A percentile compares a stretch with the other conserved stretches of the same genome.
phyloP scores from a whole-genome alignment of 345 rosid genomes.

The Corchorus olitorius region DNA sequence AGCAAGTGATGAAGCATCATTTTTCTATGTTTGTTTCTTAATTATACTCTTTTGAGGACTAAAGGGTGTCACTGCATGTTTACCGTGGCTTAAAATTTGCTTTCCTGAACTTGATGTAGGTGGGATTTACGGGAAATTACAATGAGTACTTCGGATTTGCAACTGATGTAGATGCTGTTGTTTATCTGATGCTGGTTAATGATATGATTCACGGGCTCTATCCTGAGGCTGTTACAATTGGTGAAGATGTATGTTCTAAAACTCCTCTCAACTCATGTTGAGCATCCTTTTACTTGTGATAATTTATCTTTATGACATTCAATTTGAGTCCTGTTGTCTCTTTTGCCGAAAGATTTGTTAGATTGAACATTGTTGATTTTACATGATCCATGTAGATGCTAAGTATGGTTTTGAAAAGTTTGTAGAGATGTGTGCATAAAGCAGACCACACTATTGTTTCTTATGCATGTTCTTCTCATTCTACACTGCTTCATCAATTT shows the following conservation, averaged over 20 bases:
- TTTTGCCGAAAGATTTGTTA: background rate
- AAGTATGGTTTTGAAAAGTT: background rate
- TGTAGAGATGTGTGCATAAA: background rate
- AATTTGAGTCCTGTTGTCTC: conserved; percentile 11
- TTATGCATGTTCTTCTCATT: background rate
- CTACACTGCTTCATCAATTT: conserved; percentile 1
- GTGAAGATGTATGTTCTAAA: conserved; percentile 75
- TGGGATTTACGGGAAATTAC: conserved; percentile 89
- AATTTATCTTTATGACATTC: background rate
- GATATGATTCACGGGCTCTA: conserved; percentile 91
- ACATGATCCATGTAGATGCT: background rate
- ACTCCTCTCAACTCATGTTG: conserved; percentile 5
- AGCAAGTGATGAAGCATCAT: background rate
- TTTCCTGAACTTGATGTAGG: conserved; percentile 43
- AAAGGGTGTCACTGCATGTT: background rate
- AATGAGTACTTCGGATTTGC: conserved; percentile 84
- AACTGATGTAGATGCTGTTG: conserved; percentile 91
- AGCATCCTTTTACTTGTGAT: background rate
- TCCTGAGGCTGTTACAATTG: conserved; percentile 85
- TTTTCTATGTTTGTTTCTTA: background rate
- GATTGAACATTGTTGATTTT: conserved; percentile 2
- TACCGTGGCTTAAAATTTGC: background rate
- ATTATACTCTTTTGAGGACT: background rate
- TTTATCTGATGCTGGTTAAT: conserved; percentile 92
- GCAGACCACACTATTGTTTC: background rate